Evolutionary conservation across 164 flowering plant species (phyloP), one percentile per base, ranked within the genome.

Genomic region (Sextonia rubra): DNA sequence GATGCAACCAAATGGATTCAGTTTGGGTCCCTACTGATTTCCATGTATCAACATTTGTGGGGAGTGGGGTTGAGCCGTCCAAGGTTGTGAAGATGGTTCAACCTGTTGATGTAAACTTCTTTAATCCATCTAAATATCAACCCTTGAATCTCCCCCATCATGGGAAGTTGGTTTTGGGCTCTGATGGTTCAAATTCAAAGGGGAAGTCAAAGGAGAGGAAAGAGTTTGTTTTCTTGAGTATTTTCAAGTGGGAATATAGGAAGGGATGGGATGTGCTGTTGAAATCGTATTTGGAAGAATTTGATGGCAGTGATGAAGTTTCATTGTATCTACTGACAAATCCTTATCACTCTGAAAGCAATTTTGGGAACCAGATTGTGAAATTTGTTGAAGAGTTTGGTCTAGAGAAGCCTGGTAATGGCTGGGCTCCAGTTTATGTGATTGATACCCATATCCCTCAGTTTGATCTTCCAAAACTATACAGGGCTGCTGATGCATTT

Each of bases 21-120:
- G 83, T 90, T 20, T 90, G 94, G 94, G 93, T 91, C 70, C 97
- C 97, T 55, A 87, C 91, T 47, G 92, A 86, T 9, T 91, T 91
- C 72, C 97, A 91, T 83, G 86, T 85, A 0, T 73, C 82, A 52
- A 78, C 88, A 8, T 91, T 91, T 80, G 75, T 79, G 1, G 47
- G 73, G 63, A 90, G 91, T 74, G 94, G 92, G 80, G 89, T 91
- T 71, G 86, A 87, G 61, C 83, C 91, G 2, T 73, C 86, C 9
- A 90, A 90, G 86, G 84, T 91, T 56, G 84, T 82, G 30, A 90
- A 91, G 77, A 71, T 91, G 67, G 86, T 91, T 47, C 94, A 91
- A 78, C 80, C 93, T 49, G 79, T 91, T 48, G 92, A 91, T 79
- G 86, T 84, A 15, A 68, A 76, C 18, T 88, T 91, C 78, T 91